These are phyloP conservation scores for Aureobasidium leucospermi DNA, from an alignment of 2,329 filamentous ascomycete species.

Conservation along the genomic window DNA sequence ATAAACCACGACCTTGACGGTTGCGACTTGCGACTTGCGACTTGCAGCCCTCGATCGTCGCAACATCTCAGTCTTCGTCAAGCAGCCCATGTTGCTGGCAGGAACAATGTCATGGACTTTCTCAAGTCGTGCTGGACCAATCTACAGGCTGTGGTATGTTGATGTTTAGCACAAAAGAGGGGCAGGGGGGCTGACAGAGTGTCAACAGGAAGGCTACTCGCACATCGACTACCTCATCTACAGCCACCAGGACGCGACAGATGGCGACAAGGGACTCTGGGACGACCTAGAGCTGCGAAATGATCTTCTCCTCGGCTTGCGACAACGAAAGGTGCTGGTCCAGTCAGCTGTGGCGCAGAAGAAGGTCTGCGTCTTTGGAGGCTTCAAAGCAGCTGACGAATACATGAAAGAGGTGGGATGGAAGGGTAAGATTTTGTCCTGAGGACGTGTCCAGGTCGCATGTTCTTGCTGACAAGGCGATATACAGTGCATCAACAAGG, in stretches of 20 bases:
- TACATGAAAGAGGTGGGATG: constrained; percentile 9
- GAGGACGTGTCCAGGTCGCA: neutral
- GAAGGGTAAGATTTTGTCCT: neutral
- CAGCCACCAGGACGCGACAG: neutral
- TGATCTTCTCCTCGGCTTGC: neutral
- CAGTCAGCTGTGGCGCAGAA: constrained; percentile 4
- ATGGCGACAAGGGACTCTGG: neutral
- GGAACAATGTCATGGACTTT: constrained; percentile 25
- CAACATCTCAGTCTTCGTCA: neutral
- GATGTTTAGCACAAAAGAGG: neutral
- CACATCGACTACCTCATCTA: constrained; percentile 14
- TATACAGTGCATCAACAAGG: constrained; percentile 2
- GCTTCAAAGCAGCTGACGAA: neutral
- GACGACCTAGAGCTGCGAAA: neutral
- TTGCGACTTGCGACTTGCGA: neutral
- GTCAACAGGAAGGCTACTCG: constrained; percentile 8
- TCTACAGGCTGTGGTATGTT: constrained; percentile 21
- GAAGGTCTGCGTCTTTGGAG: constrained; percentile 15
- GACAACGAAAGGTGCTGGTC: neutral
- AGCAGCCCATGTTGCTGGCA: neutral
- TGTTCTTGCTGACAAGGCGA: neutral
- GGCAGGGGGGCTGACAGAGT: neutral
- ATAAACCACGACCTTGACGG: constrained; percentile 1
- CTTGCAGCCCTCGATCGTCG: neutral
- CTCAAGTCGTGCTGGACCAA: constrained; percentile 29